A percentile compares a stretch with the other conserved stretches of the same genome.
phyloP scores from a whole-genome alignment of 2,329 filamentous ascomycete genomes.

The Sporothrix protearum region DNA sequence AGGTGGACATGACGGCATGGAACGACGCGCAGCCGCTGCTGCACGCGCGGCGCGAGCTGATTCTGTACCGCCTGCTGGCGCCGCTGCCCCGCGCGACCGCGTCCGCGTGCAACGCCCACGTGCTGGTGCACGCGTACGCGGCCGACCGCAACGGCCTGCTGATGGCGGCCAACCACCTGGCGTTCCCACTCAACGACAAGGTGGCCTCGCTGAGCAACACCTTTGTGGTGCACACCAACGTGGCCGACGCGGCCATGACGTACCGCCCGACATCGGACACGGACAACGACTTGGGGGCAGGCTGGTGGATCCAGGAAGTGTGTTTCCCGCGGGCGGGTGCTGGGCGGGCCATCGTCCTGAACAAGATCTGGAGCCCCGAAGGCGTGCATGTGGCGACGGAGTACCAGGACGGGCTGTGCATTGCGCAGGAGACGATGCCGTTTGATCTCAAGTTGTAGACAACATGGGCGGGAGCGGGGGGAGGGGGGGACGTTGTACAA shows the following conservation, averaged over 20 bases:
- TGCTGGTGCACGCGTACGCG: constrained; percentile 49
- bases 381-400: constrained; percentile 53
- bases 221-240: constrained; percentile 52
- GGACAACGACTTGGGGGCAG: constrained; percentile 27
- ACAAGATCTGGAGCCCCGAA: constrained; percentile 52
- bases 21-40: constrained; percentile 44
- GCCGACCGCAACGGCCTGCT: constrained; percentile 54
- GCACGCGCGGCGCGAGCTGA: constrained; percentile 47
- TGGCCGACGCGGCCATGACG: constrained; percentile 46
- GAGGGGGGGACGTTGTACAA: too few relatives aligned
- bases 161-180: constrained; percentile 49
- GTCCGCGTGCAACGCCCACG: constrained; percentile 43
- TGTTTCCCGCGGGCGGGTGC: constrained; percentile 47
- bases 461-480: neutral
- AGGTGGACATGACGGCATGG: constrained; percentile 49
- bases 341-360: constrained; percentile 47
- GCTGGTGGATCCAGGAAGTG: constrained; percentile 55
- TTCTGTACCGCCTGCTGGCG: constrained; percentile 48
- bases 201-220: constrained; percentile 50
- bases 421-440: constrained; percentile 31
- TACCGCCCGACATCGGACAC: constrained; percentile 24
- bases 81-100: constrained; percentile 38
- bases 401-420: constrained; percentile 51
- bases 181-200: constrained; percentile 42
- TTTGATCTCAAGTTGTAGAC: constrained; percentile 16